Evolutionary conservation across 305 asterid species (phyloP), one percentile per base, ranked within the genome.

Genomic region (Lippia alba): DNA sequence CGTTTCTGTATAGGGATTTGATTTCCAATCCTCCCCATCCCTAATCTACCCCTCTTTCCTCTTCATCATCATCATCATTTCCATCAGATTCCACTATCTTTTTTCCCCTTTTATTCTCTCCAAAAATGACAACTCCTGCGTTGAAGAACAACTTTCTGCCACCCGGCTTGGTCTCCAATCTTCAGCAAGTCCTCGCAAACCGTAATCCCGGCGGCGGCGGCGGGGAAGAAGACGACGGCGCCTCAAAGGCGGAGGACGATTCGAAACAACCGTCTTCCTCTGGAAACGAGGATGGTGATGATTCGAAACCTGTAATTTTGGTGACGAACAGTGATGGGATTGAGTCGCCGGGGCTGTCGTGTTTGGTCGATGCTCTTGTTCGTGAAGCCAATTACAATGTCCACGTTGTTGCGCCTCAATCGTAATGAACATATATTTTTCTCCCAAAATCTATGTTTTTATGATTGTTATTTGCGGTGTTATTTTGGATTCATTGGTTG

Each of bases 101-200:
- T 58, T 72, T 5, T 18, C 46, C 45, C 61, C 61, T 71, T 40
- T 20, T 56, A 67, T 82, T 73, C 72, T 62, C 76, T 76, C 63
- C 3, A 54, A 70, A 77, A 73, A 90, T 80, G 91, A 80, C 89
- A 69, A 85, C 86, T 62, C 84, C 90, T 34, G 82, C 77, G 39
- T 71, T 71, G 81, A 87, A 79, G 83, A 88, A 83, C 78, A 84
- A 75, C 72, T 71, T 83, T 60, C 71, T 94, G 74, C 98, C 99
- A 58, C 94, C 98, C 9, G 99, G 92, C 44, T 80, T 94, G 48
- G 98, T 94, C 15, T 85, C 96, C 65, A 94, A 94, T 92, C 96
- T 94, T 46, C 94, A 92, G 61, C 83, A 90, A 57, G 96, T 81
- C 54, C 90, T 94, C 59, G 74, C 81, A 0, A 82, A 61, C 81